Conservation (phyloP, 1,139 yeast genomes). For the Kodamaea plutei region DNA sequence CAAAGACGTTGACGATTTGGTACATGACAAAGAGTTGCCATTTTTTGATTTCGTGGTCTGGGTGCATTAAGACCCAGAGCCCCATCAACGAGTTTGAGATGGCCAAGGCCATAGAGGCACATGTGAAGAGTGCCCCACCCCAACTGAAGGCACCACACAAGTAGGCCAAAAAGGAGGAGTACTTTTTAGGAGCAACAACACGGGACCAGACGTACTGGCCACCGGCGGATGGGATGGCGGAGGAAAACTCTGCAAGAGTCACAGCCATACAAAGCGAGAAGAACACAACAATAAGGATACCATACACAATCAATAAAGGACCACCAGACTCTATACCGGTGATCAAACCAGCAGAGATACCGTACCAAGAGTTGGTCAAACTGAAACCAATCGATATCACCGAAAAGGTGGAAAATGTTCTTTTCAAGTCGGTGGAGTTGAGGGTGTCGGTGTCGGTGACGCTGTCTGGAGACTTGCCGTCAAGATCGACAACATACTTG, state of each 20-base stretch:
- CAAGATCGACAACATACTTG: neutral
- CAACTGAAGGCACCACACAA: constrained; percentile 57
- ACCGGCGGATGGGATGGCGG: constrained; percentile 62
- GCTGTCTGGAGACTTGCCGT: neutral
- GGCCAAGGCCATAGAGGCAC: constrained; percentile 56
- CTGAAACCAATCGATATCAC: constrained; percentile 66
- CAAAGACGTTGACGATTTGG: constrained; percentile 35
- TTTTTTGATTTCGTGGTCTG: constrained; percentile 37
- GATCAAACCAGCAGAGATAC: constrained; percentile 59
- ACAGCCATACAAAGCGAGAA: constrained; percentile 49
- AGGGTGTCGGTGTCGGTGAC: constrained; percentile 3
- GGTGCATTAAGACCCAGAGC: constrained; percentile 47
- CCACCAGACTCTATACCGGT: constrained; percentile 67
- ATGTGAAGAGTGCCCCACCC: constrained; percentile 57
- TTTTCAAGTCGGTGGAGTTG: constrained; percentile 26
- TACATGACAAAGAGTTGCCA: constrained; percentile 61
- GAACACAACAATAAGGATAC: constrained; percentile 58
- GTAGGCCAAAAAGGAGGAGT: constrained; percentile 50
- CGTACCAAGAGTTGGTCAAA: constrained; percentile 67
- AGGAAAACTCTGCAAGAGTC: constrained; percentile 50
- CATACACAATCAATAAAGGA: constrained; percentile 63
- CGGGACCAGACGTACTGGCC: constrained; percentile 68
- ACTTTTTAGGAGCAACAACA: constrained; percentile 48
- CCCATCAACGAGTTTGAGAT: constrained; percentile 52
- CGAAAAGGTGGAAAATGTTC: constrained; percentile 44